phyloP scores from a whole-genome alignment of 2,329 filamentous ascomycete genomes.

The Colletotrichum eremochloae region DNA sequence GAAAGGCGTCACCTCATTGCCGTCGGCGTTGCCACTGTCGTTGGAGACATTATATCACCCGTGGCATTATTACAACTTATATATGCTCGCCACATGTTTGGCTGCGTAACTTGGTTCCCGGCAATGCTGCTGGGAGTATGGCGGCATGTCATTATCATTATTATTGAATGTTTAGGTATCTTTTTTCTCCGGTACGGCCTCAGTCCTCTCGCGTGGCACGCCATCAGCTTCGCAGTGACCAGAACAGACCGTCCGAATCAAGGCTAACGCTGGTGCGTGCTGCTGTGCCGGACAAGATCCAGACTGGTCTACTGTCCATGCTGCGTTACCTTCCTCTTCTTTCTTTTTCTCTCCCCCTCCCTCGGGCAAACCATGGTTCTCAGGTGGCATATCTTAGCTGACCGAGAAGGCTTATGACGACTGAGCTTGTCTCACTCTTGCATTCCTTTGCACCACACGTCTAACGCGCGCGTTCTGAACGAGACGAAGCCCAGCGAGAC shows the following conservation, averaged over 20 bases:
- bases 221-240: background rate
- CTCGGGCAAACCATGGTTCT: too few species aligned
- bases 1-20: background rate
- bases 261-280: background rate
- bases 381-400: too few species aligned
- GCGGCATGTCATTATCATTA: background rate
- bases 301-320: background rate
- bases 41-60: background rate
- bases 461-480: too few species aligned
- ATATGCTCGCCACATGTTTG: background rate
- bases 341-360: too few species aligned
- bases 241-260: background rate
- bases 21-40: background rate
- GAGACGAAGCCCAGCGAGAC: background rate
- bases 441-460: background rate
- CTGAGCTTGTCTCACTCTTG: background rate
- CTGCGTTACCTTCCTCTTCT: background rate
- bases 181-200: background rate
- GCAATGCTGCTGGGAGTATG: background rate
- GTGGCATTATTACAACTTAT: background rate
- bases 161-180: background rate
- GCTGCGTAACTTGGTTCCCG: constrained; percentile 2
- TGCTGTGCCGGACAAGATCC: background rate
- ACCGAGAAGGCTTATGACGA: background rate
- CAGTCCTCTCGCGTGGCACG: background rate